A percentile compares a stretch with the other conserved stretches of the same genome.
Conservation (phyloP, 805 yeast species). For the Starmerella davenportii region DNA sequence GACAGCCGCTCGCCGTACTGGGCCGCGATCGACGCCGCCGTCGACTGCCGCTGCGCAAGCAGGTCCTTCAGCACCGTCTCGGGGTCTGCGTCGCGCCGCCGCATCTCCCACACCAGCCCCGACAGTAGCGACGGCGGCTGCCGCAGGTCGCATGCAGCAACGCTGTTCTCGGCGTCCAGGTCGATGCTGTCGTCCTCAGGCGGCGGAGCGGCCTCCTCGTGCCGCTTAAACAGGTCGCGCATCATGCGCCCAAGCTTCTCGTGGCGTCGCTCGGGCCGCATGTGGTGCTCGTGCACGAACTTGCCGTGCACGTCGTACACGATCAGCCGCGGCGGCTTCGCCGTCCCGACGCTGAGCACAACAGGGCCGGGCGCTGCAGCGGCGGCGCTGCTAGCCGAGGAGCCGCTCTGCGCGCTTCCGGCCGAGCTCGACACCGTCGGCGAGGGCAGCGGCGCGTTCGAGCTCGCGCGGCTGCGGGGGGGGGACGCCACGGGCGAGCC, state of each 20-base stretch:
- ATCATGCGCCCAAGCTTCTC: slow-evolving; percentile 23
- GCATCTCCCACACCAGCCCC: slow-evolving; percentile 10
- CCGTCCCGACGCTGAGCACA: slow-evolving; percentile 10
- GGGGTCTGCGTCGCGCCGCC: slow-evolving; percentile 10
- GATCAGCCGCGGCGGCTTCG: slow-evolving; percentile 17
- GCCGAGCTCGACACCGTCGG: not conserved
- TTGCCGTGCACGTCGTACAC: slow-evolving; percentile 19
- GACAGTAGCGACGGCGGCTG: slow-evolving; percentile 15
- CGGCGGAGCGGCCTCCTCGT: slow-evolving; percentile 6
- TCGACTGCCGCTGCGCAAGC: slow-evolving; percentile 3
- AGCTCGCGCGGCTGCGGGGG: not conserved
- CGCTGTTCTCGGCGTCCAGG: not conserved
- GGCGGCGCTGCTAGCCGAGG: not conserved
- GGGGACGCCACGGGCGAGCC: not conserved
- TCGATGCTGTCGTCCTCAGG: slow-evolving; percentile 1
- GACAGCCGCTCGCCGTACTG: slow-evolving; percentile 87
- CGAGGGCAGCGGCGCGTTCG: not conserved
- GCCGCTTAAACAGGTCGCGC: slow-evolving; percentile 14
- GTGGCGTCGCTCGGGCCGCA: slow-evolving; percentile 39
- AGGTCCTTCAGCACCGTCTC: slow-evolving; percentile 12
- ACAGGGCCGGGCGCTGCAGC: not conserved
- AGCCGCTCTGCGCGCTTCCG: not conserved
- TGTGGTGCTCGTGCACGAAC: slow-evolving; percentile 64
- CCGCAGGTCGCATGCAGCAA: slow-evolving; percentile 1
- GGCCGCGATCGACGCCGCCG: slow-evolving; percentile 37